phyloP scores from a whole-genome alignment of 768 basidiomycete species.

The Tricholoma furcatifolium region DNA sequence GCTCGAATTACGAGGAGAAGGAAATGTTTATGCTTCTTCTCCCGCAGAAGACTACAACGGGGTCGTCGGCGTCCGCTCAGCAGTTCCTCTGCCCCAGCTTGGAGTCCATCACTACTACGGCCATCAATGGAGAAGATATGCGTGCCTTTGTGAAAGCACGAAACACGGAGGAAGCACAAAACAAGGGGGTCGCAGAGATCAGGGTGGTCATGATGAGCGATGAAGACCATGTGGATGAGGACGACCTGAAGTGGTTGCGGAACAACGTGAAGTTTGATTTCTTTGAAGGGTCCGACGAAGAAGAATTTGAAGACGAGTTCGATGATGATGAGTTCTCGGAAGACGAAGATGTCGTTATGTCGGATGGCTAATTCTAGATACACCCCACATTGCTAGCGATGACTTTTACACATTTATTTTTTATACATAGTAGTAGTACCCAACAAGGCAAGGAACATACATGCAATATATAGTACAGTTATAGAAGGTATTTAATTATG shows the following conservation, averaged over 20 bases:
- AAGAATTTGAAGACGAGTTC: conserved; percentile 42
- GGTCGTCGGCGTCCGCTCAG: conserved; percentile 13
- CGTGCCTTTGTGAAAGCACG: conserved; percentile 44
- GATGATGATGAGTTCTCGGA: conserved; percentile 27
- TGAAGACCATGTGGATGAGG: conserved; percentile 36
- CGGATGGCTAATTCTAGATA: not conserved
- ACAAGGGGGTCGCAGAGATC: conserved; percentile 46
- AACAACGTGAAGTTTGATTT: conserved; percentile 48
- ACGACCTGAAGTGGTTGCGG: conserved; percentile 52
- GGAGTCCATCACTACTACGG: conserved; percentile 44
- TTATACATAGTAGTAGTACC: not conserved
- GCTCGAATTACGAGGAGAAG: conserved; percentile 26
- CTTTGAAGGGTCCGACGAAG: conserved; percentile 64
- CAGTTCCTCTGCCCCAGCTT: conserved; percentile 50
- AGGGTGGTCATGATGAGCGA: conserved; percentile 46
- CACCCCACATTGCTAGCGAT: not conserved
- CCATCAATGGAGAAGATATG: conserved; percentile 39
- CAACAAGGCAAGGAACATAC: not conserved
- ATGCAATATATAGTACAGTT: not conserved
- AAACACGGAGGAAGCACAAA: conserved; percentile 38
- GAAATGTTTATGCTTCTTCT: conserved; percentile 28
- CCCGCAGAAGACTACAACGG: conserved; percentile 5
- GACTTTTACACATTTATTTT: not conserved
- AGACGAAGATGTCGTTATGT: conserved; percentile 9
- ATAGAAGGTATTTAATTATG: conserved; percentile 3